A percentile compares a stretch with the other conserved stretches of the same genome.
Evolutionary conservation across 768 basidiomycete species (phyloP).

Genomic region (Terana coerulea): DNA sequence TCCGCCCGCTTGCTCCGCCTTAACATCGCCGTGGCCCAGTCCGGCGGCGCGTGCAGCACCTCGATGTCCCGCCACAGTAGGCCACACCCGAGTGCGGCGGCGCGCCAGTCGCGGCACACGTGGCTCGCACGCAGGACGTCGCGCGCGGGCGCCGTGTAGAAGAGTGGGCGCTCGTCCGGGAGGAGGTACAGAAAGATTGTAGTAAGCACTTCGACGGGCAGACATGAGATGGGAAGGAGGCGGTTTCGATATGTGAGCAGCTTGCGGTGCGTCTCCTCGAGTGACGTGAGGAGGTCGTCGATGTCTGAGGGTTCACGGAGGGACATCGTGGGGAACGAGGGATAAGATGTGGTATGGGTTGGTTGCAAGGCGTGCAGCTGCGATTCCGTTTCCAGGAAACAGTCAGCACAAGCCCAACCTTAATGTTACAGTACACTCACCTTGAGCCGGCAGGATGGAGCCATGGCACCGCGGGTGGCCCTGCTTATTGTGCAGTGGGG

Average conservation of each 20-base stretch:
- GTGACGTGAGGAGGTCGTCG: neutral
- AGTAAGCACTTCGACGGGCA: constrained; percentile 12
- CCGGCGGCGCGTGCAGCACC: neutral
- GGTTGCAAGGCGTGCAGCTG: too few species aligned
- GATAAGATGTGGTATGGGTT: too few species aligned
- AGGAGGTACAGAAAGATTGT: constrained; percentile 5
- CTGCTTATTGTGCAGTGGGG: too few species aligned
- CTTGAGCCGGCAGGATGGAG: too few species aligned
- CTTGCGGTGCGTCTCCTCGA: constrained; percentile 5
- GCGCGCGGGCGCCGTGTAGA: neutral
- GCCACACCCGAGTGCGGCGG: constrained; percentile 4
- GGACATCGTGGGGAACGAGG: too few species aligned
- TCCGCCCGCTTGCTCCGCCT: neutral
- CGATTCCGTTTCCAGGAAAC: too few species aligned
- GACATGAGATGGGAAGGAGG: constrained; percentile 1
- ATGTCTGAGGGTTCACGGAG: too few species aligned
- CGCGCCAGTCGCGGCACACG: constrained; percentile 12
- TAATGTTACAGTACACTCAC: too few species aligned
- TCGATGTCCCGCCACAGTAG: constrained; percentile 7
- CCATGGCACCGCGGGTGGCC: too few species aligned
- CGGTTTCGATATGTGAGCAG: constrained; percentile 9
- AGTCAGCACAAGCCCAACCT: too few species aligned
- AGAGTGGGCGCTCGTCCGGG: neutral
- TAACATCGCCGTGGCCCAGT: constrained; percentile 7
- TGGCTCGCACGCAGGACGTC: neutral